Evolutionary conservation across 805 yeast genomes (phyloP), one percentile per base, ranked within the genome.

Genomic region (Teunomyces funiuensis): DNA sequence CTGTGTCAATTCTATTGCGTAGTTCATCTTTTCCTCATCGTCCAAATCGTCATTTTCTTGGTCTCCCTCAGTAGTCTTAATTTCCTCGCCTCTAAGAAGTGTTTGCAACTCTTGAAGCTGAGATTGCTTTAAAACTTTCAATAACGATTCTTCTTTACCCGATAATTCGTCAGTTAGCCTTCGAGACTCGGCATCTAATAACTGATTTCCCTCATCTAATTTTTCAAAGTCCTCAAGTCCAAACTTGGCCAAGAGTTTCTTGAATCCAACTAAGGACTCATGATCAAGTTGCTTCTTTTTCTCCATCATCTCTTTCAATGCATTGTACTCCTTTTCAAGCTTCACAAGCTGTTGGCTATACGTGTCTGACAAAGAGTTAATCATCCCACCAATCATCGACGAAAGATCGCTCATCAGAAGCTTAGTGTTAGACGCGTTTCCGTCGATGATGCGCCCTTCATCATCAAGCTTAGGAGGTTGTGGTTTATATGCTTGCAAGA

Each of bases 341-440:
- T 79, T 73, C 28, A 46, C 73, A 74, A 50, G 79, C 31, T 77
- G 63, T 14, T 66, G 58, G 37, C 79, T 82, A 55, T 82, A 87
- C n/a, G 75, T 66, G 14, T 71, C 76, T 16, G 75, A 48, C 39
- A 82, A 63, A n/a, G 78, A 73, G 40, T 68, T 65, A 1, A 81
- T 71, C 58, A 79, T 62, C 5, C 65, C 63, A 23, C 48, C 47
- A 14, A 69, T 45, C 67, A 70, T 69, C 1, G 59, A 44, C 16
- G 66, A 52, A 30, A 69, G 53, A 45, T 70, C 75, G 16, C 47
- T 40, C 51, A 60, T 52, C 14, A 62, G 64, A 30, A 69, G 45
- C 26, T 51, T 58, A 6, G 42, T 52, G 49, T 39, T 55, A 47
- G 4, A 49, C 39, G 20, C 46, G 40, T 28, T 60, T 49, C 19